Conservation (phyloP, 164 flowering plant genomes). For the Chloranthus sessilifolius region DNA sequence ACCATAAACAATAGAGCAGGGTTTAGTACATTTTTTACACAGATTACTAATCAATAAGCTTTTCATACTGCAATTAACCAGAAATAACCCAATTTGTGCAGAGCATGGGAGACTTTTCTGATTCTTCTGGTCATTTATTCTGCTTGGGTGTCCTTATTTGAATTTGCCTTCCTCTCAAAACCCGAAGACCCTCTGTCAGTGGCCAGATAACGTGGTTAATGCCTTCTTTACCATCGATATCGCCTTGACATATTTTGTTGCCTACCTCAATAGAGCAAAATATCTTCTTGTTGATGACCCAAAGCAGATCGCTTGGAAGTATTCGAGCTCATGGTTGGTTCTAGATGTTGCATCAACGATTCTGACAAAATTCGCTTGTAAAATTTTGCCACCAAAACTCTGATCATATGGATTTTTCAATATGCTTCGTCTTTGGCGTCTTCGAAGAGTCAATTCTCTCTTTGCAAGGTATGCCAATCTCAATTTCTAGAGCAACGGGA, state of each 20-base stretch:
- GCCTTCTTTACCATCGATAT: slow-evolving; percentile 15
- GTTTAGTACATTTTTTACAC: no score
- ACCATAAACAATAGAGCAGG: no score
- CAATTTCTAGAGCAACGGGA: no score
- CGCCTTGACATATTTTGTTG: slow-evolving; percentile 16
- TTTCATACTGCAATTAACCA: not conserved
- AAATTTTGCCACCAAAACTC: not conserved
- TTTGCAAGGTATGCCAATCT: slow-evolving; percentile 16
- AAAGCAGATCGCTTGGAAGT: slow-evolving; percentile 15
- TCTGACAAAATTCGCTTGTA: slow-evolving; percentile 7
- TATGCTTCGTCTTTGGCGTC: slow-evolving; percentile 20
- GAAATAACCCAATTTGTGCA: not conserved
- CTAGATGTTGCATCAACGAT: slow-evolving; percentile 16
- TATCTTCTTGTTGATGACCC: slow-evolving; percentile 13
- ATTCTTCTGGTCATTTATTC: slow-evolving; percentile 13
- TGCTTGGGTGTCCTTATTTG: slow-evolving; percentile 14
- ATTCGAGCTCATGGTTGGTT: slow-evolving; percentile 14
- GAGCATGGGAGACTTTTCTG: slow-evolving; percentile 20
- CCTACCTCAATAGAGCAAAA: slow-evolving; percentile 12
- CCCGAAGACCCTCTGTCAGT: slow-evolving; percentile 6
- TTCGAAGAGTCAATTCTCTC: slow-evolving; percentile 20
- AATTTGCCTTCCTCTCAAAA: slow-evolving; percentile 14
- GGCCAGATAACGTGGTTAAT: slow-evolving; percentile 16
- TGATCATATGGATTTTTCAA: slow-evolving; percentile 9
- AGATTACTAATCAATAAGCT: not conserved